Evolutionary conservation across 345 rosid species (phyloP), one percentile per base, ranked within the genome.

Genomic region (Microcos paniculata): DNA sequence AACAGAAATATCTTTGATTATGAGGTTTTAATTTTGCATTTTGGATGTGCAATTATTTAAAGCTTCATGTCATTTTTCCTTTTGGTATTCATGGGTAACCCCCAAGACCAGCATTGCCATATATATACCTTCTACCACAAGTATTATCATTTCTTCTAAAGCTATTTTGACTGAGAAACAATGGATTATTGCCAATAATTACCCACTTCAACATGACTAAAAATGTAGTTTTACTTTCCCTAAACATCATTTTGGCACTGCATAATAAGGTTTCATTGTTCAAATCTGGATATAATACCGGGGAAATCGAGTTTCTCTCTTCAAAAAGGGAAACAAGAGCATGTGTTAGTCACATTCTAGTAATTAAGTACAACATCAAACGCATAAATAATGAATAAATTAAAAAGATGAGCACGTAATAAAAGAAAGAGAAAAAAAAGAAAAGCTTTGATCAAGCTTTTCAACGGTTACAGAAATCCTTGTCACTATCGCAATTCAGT

Each of bases 391-490:
- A 3, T n/a, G 4, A 33, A n/a, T 5, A 30, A 46, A 43, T 58
- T 24, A 7, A 59, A 28, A 73, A 9, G 13, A 68, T 18, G 49
- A 68, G 65, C 66, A 56, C 33, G 63, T 49, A 19, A 74, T 33
- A 19, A 57, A 66, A 24, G 1, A 1, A n/a, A n/a, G n/a, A n/a
- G n/a, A 12, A 10, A 46, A 56, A 8, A 18, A 40, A 26, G 8
- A 23, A 65, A 4, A 53, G 30, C 51, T 28, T 30, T 28, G 19
- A 57, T 31, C 43, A 72, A 77, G 53, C 78, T 79, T 84, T 84
- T 82, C 89, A 86, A 84, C 85, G 84, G 87, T 74, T 81, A 82
- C 80, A 75, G 82, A 79, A 77, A 77, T 72, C 51, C 51, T 23
- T 43, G 78, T 76, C 81, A 63, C 76, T 12, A 72, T 69, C 79